A percentile compares a stretch with the other conserved stretches of the same genome.
These are phyloP conservation scores for Phialemonium atrogriseum DNA, from an alignment of 2,329 filamentous ascomycete species.

Conservation along the genomic window DNA sequence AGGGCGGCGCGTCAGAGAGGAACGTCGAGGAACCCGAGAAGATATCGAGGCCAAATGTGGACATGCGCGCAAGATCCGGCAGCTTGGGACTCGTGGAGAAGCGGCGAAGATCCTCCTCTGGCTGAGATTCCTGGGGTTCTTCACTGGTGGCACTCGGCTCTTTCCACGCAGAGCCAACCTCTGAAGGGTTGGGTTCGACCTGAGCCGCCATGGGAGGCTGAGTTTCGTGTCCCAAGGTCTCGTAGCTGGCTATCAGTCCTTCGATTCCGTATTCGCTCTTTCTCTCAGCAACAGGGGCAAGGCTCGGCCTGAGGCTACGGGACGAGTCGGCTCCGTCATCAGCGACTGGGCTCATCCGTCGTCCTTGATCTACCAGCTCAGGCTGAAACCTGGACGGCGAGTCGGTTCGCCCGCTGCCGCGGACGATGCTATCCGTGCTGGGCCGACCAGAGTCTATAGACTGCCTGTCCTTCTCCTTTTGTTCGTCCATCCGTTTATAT, in stretches of 20 bases:
- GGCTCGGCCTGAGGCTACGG: slow-evolving; percentile 23
- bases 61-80: slow-evolving; percentile 50
- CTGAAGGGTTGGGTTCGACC: slow-evolving; percentile 1
- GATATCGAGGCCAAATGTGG: slow-evolving; percentile 51
- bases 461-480: slow-evolving; percentile 46
- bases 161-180: too few species aligned
- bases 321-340: background rate
- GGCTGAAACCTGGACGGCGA: slow-evolving; percentile 9
- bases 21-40: slow-evolving; percentile 31
- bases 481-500: slow-evolving; percentile 64
- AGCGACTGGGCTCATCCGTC: slow-evolving; percentile 22
- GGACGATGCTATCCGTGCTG: slow-evolving; percentile 41
- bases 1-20: slow-evolving; percentile 15
- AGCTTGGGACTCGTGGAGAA: slow-evolving; percentile 48
- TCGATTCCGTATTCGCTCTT: slow-evolving; percentile 52
- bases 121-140: slow-evolving; percentile 8
- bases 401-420: slow-evolving; percentile 16
- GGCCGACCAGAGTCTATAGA: slow-evolving; percentile 50
- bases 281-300: slow-evolving; percentile 48
- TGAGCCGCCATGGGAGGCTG: slow-evolving; percentile 4
- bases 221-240: slow-evolving; percentile 5
- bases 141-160: too few species aligned
- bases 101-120: slow-evolving; percentile 16
- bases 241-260: slow-evolving; percentile 22
- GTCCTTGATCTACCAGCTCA: slow-evolving; percentile 10